Evolutionary conservation across 2,329 filamentous ascomycete genomes (phyloP).

Genomic region (Didymella exigua): DNA sequence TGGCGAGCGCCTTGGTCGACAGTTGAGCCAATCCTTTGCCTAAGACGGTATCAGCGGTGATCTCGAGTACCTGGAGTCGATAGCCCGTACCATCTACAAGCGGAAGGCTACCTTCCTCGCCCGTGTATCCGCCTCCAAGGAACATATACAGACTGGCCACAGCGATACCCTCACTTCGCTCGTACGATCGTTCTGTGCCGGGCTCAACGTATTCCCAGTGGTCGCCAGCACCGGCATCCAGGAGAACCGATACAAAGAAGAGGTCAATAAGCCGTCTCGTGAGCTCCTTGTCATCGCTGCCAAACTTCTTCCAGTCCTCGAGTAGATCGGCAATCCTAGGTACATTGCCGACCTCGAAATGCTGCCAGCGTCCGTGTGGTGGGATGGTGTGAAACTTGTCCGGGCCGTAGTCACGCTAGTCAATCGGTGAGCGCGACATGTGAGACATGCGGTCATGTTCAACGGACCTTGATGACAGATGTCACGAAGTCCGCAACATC

Average conservation of each 20-base stretch:
- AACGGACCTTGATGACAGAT: slow-evolving; percentile 81
- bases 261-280: slow-evolving; percentile 77
- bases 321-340: slow-evolving; percentile 73
- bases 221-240: slow-evolving; percentile 86
- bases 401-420: slow-evolving; percentile 68
- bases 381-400: slow-evolving; percentile 61
- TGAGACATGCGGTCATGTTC: background rate
- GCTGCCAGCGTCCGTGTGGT: slow-evolving; percentile 77
- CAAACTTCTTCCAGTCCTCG: slow-evolving; percentile 61
- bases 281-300: slow-evolving; percentile 70
- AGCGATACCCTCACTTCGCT: slow-evolving; percentile 84
- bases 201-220: slow-evolving; percentile 88
- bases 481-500: slow-evolving; percentile 84
- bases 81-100: slow-evolving; percentile 67
- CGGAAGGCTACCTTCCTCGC: slow-evolving; percentile 71
- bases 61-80: background rate
- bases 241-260: slow-evolving; percentile 77
- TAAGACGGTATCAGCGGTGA: slow-evolving; percentile 2
- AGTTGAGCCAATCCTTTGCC: slow-evolving; percentile 70
- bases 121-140: slow-evolving; percentile 80
- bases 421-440: background rate
- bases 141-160: slow-evolving; percentile 85
- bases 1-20: slow-evolving; percentile 73
- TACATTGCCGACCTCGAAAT: slow-evolving; percentile 76
- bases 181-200: slow-evolving; percentile 78